Evolutionary conservation across 2,329 filamentous ascomycete species (phyloP), one percentile per base, ranked within the genome.

Genomic region (Colletotrichum tropicicola): DNA sequence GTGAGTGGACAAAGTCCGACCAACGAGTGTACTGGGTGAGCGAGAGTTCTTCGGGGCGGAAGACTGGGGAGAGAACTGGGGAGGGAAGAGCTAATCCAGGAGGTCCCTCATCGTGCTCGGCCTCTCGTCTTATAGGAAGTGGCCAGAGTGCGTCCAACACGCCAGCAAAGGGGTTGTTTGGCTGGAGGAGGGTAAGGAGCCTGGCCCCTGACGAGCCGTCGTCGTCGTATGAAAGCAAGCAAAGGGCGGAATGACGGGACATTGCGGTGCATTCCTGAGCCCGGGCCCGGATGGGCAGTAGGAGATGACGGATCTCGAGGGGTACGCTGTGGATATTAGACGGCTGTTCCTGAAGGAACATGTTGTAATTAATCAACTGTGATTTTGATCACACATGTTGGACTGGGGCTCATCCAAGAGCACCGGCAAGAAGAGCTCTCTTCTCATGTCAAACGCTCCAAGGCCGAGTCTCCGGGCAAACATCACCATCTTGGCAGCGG

Each of bases 231-330:
- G 35, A 32, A 61, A 54, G 49, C 48, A 49, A 60, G 39, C 32
- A 43, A 35, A 44, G 35, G 49, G 58, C n/a, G 55, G 66, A 70
- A 70, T 69, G 66, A 28, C 17, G 47, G 48, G 61, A 67, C 56
- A 67, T 67, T 68, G 63, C 55, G 21, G 23, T 21, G 54, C 70
- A 68, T 69, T 69, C 68, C 65, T 53, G 28, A 41, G 37, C 25
- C n/a, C 37, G 41, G 45, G 41, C n/a, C 37, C 57, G 49, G 47
- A 55, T 27, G 43, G 30, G 49, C 45, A 65, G 51, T 47, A 15
- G 21, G 39, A 49, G 21, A 37, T 27, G 54, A 51, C 13, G 28
- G 54, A 43, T 52, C 30, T 19, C 21, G 21, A 65, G 28, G 41
- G 23, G 35, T 56, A 25, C 39, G 37, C 19, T 47, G 35, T 47